Base-by-base conservation (phyloP, 192 early-diverging fungal species). In the Podila minutissima region DNA sequence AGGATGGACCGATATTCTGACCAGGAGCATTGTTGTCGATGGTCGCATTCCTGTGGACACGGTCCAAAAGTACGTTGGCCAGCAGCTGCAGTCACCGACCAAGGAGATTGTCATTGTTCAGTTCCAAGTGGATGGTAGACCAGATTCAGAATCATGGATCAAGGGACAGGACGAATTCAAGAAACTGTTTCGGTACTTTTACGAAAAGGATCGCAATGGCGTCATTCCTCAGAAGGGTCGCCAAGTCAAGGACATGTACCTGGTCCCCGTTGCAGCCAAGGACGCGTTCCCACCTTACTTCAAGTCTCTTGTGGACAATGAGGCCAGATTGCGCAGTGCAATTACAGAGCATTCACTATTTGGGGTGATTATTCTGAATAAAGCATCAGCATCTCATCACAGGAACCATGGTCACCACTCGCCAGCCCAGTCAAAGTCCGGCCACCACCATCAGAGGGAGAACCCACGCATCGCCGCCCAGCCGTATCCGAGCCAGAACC, bases 221-320 rank as follows among this genome's bases (percentile, higher is more conserved):
- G 93, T 93, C 0, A 86, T 95, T 12, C 91, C 86, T n/a, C 85
- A 91, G 48, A 84, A 85, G 59, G 89, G 88, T 32, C 83, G 89
- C 17, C 84, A 72, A 48, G 88, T 94, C 24, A 94, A 93, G 73
- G 94, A 95, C 59, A 89, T 95, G 88, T 95, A 95, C 71, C 31
- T 95, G 37, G 75, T 94, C 8, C 93, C 94, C 37, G 65, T 95
- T 10, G 71, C 67, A 32, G 72, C 76, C 19, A 83, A 83, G 10
- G 89, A 89, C 8, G 62, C 82, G 33, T 65, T 94, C 15, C 92
- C 92, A 10, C 63, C 70, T 48, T 93, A 87, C 74, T 66, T 94
- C 5, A 69, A 75, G 19, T 86, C 83, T 3, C 71, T 94, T 33
- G 75, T 85, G 22, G 73, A 86, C 28, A 71, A 81, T 33, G 85